Base-by-base conservation (phyloP, 208 protist species). In the Leishmania aethiopica region DNA sequence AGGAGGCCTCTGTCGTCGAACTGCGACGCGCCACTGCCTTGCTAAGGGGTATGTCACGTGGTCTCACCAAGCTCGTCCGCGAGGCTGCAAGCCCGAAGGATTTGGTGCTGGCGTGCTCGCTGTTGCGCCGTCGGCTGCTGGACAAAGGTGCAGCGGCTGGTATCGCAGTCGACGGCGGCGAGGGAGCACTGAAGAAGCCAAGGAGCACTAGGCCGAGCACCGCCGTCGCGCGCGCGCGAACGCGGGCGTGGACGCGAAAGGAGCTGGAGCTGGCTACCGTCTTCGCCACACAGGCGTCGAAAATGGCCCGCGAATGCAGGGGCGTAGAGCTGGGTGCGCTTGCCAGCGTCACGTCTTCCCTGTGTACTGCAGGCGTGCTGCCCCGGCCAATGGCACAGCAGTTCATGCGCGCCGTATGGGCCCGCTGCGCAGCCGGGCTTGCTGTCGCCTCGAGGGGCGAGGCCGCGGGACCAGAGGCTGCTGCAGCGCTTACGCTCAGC, bases 261-360 rank as follows among this genome's bases (percentile, higher is more conserved):
- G 80, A 87, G 75, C 66, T 73, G 13, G n/a, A 37, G 40, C 49
- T 88, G 81, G 85, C 78, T 7, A 47, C 66, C 13, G 37, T 45
- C 47, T 88, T 90, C 67, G 79, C 76, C 15, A 28, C 45, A 40
- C 62, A 72, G 59, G 81, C 83, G 15, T 25, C 47, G 8, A 28
- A 11, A 37, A 40, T 84, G 47, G 80, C 80, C 4, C 53, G 60
- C 19, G 35, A 78, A 71, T 89, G 88, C 79, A 89, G 66, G 40
- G 71, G 74, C 11, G 32, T 49, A 49, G 85, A 89, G 75, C 15
- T 92, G 59, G 84, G 81, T 11, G 78, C 80, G 45, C 82, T 95
- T 42, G 81, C 89, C 5, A 80, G 82, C 28, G 53, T 60, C 19
- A 67, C 88, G 32, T 69, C 84, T 1, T 71, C 71, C 45, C 70